Evolutionary conservation across 441 rosid genomes (phyloP), one percentile per base, ranked within the genome.

Genomic region (Corymbia citriodora): DNA sequence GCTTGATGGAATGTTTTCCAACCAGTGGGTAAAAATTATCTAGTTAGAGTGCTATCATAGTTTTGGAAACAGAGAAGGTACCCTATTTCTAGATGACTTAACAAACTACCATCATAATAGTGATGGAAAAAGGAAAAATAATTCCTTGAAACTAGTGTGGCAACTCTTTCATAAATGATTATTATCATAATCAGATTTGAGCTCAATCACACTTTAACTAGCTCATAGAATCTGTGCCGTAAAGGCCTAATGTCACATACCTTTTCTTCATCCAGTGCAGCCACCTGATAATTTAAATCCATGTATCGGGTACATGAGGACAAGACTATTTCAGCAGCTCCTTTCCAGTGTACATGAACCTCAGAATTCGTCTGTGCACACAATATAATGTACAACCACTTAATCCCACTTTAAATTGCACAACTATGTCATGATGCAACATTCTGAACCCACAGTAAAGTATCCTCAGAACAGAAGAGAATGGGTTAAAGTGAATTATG

Each of bases 301-400:
- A 96, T 92, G 93, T 94, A 97, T 70, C 88, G 53, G 59, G 97
- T 91, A 92, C 99, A 97, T 57, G 95, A 95, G 53, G 95, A 94
- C 89, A 98, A 91, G 87, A 97, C 97, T 93, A 98, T 96, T 95
- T 98, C 99, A 54, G 99, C 99, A 88, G 99, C 99, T 25, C 99
- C 99, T 94, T 98, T 98, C 99, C 99, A 98, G 92, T 98, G 97
- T 93, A 98, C 93, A 92, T 91, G 97, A 90, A 97, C 96, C 92
- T 94, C 92, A n/a, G 96, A 93, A 90, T 95, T 94, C n/a, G 94
- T 91, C 99, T 98, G 94, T 89, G 90, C 89, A 88, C 23, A 31
- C 1, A 59, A 57, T 29, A 90, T 65, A 53, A 49, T 49, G 90
- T 53, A 63, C 55, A 55, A 91, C 55, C 61, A 85, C 36, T 14